Percentiles rank a stretch among this genome's conserved stretches.
These are phyloP conservation scores for Kwoniella europaea DNA, from an alignment of 768 basidiomycete species.

Conservation along the genomic window DNA sequence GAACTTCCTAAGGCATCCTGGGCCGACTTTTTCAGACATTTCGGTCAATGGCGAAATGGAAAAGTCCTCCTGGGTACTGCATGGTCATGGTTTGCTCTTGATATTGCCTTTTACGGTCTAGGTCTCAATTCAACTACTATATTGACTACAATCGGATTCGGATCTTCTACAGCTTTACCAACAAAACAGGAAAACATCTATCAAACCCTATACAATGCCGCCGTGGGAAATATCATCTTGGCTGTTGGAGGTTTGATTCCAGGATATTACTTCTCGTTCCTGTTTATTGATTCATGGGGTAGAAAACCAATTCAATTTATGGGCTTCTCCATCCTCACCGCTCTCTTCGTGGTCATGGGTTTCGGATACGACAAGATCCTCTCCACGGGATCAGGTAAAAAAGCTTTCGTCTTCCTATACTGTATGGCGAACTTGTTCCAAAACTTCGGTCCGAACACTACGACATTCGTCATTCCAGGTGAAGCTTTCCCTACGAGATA, in stretches of 20 bases:
- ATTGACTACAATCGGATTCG: slow-evolving; percentile 73
- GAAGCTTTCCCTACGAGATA: slow-evolving; percentile 60
- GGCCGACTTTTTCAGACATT: slow-evolving; percentile 70
- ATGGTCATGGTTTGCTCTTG: slow-evolving; percentile 81
- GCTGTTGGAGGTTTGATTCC: slow-evolving; percentile 59
- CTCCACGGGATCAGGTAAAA: slow-evolving; percentile 47
- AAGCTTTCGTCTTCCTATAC: slow-evolving; percentile 54
- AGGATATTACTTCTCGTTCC: slow-evolving; percentile 58
- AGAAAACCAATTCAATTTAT: slow-evolving; percentile 56
- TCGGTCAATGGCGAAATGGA: slow-evolving; percentile 74
- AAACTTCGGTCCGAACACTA: slow-evolving; percentile 57
- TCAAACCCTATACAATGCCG: slow-evolving; percentile 54
- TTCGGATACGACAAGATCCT: slow-evolving; percentile 58
- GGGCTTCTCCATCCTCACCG: slow-evolving; percentile 49
- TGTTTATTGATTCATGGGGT: slow-evolving; percentile 57
- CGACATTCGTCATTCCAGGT: slow-evolving; percentile 58
- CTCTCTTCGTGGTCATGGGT: slow-evolving; percentile 43
- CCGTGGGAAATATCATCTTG: slow-evolving; percentile 58
- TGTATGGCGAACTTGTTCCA: slow-evolving; percentile 60
- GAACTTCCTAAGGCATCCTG: slow-evolving; percentile 72
- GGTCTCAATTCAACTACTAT: slow-evolving; percentile 82
- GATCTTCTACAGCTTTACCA: slow-evolving; percentile 58
- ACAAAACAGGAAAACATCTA: slow-evolving; percentile 47
- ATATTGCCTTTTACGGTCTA: slow-evolving; percentile 84
- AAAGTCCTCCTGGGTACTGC: slow-evolving; percentile 78